phyloP scores from a whole-genome alignment of 306 rosid genomes.

The Clitoria ternatea region DNA sequence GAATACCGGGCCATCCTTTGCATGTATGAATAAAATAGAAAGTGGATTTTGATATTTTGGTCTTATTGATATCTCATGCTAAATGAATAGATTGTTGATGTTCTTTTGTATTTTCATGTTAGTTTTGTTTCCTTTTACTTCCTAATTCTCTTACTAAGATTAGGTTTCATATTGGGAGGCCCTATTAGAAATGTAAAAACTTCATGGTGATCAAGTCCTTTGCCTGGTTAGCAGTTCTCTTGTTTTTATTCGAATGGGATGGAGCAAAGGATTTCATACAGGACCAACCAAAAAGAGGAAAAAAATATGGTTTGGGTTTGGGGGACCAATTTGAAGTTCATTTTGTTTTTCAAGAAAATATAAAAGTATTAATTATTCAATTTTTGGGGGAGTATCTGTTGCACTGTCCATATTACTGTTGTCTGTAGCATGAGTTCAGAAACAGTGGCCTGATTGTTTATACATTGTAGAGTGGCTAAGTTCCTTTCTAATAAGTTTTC shows the following conservation, averaged over 20 bases:
- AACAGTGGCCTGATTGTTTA: background rate
- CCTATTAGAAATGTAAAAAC: background rate
- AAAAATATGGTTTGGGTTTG: background rate
- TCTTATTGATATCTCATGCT: slow-evolving; percentile 15
- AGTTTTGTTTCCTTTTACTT: background rate
- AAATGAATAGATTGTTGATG: slow-evolving; percentile 1
- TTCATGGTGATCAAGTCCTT: background rate
- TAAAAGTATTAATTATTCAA: background rate
- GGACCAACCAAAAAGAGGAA: background rate
- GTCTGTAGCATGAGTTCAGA: too few species aligned
- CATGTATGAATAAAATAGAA: slow-evolving; percentile 55
- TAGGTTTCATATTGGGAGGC: background rate
- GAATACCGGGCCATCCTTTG: slow-evolving; percentile 52
- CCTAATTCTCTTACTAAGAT: background rate
- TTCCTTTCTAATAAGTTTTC: background rate
- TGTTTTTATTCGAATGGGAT: background rate
- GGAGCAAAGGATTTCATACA: background rate
- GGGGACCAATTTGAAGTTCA: background rate
- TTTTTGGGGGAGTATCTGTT: background rate
- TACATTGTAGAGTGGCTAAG: background rate
- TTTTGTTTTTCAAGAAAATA: background rate
- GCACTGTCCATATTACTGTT: too few species aligned
- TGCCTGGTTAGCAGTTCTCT: background rate
- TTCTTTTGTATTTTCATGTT: background rate
- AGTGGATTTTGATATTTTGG: slow-evolving; percentile 16